A percentile compares a stretch with the other conserved stretches of the same genome.
Conservation (phyloP, 352 stramenopile genomes). For the Globisporangium paddicum region DNA sequence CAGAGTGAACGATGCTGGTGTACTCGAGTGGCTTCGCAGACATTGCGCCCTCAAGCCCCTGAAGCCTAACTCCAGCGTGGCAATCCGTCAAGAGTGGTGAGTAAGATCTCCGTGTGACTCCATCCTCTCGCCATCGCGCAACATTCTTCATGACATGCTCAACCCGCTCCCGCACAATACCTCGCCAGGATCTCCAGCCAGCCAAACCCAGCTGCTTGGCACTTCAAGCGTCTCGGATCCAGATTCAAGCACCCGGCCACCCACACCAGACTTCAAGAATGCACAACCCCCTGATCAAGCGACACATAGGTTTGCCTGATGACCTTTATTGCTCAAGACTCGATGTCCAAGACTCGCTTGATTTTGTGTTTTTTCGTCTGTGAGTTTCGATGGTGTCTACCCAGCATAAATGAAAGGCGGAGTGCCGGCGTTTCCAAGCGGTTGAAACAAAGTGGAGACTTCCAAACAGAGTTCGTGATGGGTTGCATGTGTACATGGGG, state of each 20-base stretch:
- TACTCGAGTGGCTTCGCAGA: constrained; percentile 7
- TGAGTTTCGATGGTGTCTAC: constrained; percentile 4
- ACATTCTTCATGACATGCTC: neutral
- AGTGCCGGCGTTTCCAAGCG: neutral
- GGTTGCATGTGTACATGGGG: neutral
- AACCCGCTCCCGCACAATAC: no score
- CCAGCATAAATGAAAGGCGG: constrained; percentile 1
- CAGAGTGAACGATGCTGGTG: neutral
- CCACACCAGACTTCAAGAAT: neutral
- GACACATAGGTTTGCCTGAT: constrained; percentile 3
- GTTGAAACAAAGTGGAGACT: neutral
- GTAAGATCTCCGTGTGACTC: neutral
- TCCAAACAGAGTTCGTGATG: neutral
- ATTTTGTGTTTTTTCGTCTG: constrained; percentile 5
- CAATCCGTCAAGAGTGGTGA: neutral
- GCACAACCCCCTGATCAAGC: neutral
- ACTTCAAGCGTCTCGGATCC: neutral
- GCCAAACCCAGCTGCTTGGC: neutral
- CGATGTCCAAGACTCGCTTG: neutral
- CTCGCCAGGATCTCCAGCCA: no score
- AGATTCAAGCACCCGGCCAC: neutral
- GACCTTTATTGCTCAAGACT: neutral
- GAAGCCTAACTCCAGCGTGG: no score
- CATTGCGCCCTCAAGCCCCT: neutral
- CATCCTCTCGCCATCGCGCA: neutral